Percentiles rank a stretch among this genome's conserved stretches.
These are phyloP conservation scores for Cicer chorassanicum DNA, from an alignment of 306 rosid species.

Conservation along the genomic window DNA sequence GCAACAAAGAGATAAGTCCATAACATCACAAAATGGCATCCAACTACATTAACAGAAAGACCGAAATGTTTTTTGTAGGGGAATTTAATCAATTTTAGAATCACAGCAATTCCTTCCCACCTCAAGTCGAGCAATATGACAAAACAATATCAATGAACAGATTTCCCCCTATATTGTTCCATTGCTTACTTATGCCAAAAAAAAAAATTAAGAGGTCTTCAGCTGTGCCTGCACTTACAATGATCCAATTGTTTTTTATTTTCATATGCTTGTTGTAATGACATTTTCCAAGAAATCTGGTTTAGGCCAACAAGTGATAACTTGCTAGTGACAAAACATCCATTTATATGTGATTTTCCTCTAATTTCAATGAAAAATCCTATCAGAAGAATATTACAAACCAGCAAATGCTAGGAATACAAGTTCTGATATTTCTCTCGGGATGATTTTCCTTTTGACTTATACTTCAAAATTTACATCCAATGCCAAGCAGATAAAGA, in stretches of 20 bases:
- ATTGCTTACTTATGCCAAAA: constrained; percentile 15
- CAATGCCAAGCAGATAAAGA: constrained; percentile 29
- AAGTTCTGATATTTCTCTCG: constrained; percentile 7
- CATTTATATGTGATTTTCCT: not conserved
- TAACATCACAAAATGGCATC: constrained; percentile 35
- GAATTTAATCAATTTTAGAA: constrained; percentile 2
- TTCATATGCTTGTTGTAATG: constrained; percentile 21
- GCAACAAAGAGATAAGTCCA: not conserved
- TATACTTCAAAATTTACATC: not conserved
- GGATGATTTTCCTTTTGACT: constrained; percentile 29
- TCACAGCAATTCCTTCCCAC: not conserved
- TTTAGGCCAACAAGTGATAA: not conserved
- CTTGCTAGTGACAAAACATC: not conserved
- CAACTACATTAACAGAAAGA: constrained; percentile 6
- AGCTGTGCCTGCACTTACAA: not conserved
- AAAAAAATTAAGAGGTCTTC: not conserved
- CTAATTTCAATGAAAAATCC: constrained; percentile 21
- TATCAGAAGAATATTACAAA: constrained; percentile 11
- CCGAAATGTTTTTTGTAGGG: not conserved
- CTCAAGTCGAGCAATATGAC: not conserved
- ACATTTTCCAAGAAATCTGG: constrained; percentile 13
- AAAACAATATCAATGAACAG: constrained; percentile 19
- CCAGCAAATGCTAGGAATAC: constrained; percentile 2
- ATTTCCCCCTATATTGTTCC: constrained; percentile 2
- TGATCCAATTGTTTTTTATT: not conserved